phyloP scores from a whole-genome alignment of 2,329 filamentous ascomycete species.

The Zymoseptoria tritici region DNA sequence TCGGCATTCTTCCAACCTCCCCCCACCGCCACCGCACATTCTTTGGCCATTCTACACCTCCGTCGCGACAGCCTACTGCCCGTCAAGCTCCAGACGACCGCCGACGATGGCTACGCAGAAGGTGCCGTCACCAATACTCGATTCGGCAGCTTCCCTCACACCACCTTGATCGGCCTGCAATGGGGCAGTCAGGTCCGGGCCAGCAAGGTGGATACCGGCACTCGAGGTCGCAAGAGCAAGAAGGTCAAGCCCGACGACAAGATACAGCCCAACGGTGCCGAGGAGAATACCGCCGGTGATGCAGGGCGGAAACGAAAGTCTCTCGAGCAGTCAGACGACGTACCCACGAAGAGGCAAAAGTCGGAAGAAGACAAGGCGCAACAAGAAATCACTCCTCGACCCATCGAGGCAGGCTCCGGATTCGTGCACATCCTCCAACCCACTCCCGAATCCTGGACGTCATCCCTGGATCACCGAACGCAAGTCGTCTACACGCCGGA shows the following conservation, averaged over 20 bases:
- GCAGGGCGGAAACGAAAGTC: slow-evolving; percentile 38
- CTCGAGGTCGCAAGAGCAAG: slow-evolving; percentile 60
- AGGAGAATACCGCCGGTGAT: slow-evolving; percentile 1
- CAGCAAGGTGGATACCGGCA: slow-evolving; percentile 83
- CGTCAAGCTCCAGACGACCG: slow-evolving; percentile 46
- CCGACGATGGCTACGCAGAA: slow-evolving; percentile 37
- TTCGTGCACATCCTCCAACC: slow-evolving; percentile 74
- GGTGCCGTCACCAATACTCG: slow-evolving; percentile 68
- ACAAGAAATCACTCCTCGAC: slow-evolving; percentile 24
- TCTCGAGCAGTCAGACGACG: slow-evolving; percentile 27
- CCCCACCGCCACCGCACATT: slow-evolving; percentile 52
- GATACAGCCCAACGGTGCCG: not conserved
- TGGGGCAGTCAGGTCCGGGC: slow-evolving; percentile 92
- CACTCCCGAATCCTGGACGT: slow-evolving; percentile 76
- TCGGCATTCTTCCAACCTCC: slow-evolving; percentile 78
- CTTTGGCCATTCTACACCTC: slow-evolving; percentile 76
- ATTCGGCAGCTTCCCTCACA: slow-evolving; percentile 66
- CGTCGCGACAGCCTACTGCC: slow-evolving; percentile 80
- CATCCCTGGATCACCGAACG: slow-evolving; percentile 70
- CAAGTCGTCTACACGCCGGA: slow-evolving; percentile 84
- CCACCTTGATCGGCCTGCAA: slow-evolving; percentile 56
- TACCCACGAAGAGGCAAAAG: slow-evolving; percentile 29
- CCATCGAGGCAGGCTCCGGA: slow-evolving; percentile 52
- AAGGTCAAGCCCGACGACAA: slow-evolving; percentile 46
- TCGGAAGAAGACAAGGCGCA: slow-evolving; percentile 18